A percentile compares a stretch with the other conserved stretches of the same genome.
phyloP scores from a whole-genome alignment of 2,329 filamentous ascomycete genomes.

The Penicillium sp. region DNA sequence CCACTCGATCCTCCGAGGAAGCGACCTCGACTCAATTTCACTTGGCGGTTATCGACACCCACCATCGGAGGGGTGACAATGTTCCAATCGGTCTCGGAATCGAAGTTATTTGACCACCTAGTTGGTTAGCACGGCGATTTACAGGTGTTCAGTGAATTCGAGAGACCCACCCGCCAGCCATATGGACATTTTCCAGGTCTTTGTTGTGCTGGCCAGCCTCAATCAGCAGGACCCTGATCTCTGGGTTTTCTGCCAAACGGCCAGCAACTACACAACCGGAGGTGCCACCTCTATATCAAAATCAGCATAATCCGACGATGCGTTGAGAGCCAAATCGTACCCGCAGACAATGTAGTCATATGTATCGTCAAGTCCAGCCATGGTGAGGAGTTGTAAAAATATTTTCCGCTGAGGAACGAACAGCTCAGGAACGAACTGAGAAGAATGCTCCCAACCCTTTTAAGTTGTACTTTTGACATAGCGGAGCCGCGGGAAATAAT shows the following conservation, averaged over 20 bases:
- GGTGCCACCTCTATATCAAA: constrained; percentile 44
- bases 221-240: constrained; percentile 46
- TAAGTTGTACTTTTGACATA: neutral
- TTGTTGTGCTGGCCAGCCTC: constrained; percentile 51
- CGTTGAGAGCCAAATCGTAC: constrained; percentile 12
- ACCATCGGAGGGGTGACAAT: constrained; percentile 43
- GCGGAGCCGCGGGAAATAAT: neutral
- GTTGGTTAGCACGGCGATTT: neutral
- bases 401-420: neutral
- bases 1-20: constrained; percentile 48
- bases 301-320: neutral
- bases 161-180: constrained; percentile 41
- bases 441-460: neutral
- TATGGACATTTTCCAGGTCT: constrained; percentile 49
- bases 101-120: constrained; percentile 46
- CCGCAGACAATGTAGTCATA: constrained; percentile 37
- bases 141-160: neutral
- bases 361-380: constrained; percentile 13
- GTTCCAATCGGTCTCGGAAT: constrained; percentile 49
- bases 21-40: constrained; percentile 46
- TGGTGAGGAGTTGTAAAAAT: constrained; percentile 1
- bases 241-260: constrained; percentile 48
- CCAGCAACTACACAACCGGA: constrained; percentile 52
- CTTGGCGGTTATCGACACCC: constrained; percentile 42
- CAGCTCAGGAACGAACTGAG: neutral